phyloP scores from a whole-genome alignment of 192 early-diverging fungal genomes.

The Gamsiella multidivaricata region DNA sequence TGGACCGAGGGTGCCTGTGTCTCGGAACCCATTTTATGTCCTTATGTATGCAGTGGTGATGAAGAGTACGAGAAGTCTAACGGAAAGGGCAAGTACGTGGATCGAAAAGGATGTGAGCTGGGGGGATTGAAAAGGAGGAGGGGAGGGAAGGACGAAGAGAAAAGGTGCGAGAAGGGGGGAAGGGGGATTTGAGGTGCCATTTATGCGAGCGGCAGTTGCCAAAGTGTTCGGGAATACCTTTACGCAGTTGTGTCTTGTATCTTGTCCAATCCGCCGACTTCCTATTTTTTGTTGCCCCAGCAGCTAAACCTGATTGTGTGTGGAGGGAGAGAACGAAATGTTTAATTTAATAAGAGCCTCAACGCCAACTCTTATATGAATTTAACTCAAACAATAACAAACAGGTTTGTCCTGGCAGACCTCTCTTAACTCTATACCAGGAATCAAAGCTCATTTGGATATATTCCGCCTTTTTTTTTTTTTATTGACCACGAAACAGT shows the following conservation, averaged over 20 bases:
- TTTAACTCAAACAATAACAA: too few species aligned
- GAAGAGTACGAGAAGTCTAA: not conserved
- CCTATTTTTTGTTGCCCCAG: too few species aligned
- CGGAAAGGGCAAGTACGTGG: too few species aligned
- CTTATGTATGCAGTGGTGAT: not conserved
- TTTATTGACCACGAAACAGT: not conserved
- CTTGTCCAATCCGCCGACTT: not conserved
- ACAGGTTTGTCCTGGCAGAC: too few species aligned
- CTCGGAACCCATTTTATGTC: slow-evolving; percentile 9
- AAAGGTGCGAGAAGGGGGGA: not conserved
- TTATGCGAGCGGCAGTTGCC: too few species aligned
- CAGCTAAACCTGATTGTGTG: too few species aligned
- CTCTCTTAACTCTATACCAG: too few species aligned
- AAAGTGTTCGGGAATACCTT: slow-evolving; percentile 11
- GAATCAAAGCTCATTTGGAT: too few species aligned
- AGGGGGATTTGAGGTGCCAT: not conserved
- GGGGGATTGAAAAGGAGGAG: not conserved
- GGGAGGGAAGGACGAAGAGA: not conserved
- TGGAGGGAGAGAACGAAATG: too few species aligned
- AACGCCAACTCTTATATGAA: too few species aligned
- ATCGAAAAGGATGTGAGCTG: not conserved
- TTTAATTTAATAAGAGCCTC: too few species aligned
- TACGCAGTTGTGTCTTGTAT: slow-evolving; percentile 5
- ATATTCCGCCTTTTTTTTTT: not conserved
- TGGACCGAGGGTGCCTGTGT: slow-evolving; percentile 19